phyloP scores from a whole-genome alignment of 306 rosid species.

The Rosa chinensis region DNA sequence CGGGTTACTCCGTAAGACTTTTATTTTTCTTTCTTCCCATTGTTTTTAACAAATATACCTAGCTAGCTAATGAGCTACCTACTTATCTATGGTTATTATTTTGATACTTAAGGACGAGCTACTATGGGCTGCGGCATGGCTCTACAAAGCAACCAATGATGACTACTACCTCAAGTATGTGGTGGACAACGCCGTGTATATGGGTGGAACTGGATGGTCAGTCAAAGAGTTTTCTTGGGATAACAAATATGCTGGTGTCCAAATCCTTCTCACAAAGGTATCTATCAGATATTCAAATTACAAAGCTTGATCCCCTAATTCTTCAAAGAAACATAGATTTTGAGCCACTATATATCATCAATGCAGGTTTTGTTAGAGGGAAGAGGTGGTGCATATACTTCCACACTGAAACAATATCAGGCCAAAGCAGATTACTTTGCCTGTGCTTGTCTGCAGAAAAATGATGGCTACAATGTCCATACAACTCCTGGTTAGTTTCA shows the following conservation, averaged over 20 bases:
- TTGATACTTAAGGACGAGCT: conserved; percentile 63
- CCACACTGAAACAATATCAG: conserved; percentile 71
- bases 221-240: conserved; percentile 92
- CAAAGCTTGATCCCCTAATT: not conserved
- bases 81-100: not conserved
- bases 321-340: not conserved
- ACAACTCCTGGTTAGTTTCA: conserved; percentile 60
- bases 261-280: conserved; percentile 79
- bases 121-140: conserved; percentile 92
- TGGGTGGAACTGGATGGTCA: conserved; percentile 95
- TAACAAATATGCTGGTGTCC: conserved; percentile 85
- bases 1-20: conserved; percentile 68
- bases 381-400: conserved; percentile 50
- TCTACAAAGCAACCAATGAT: conserved; percentile 64
- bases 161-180: conserved; percentile 74
- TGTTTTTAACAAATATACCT: not conserved
- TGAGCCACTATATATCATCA: not conserved
- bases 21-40: not conserved
- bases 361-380: conserved; percentile 70
- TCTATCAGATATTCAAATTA: not conserved
- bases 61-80: not conserved
- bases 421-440: conserved; percentile 87
- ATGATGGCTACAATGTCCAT: conserved; percentile 71
- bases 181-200: conserved; percentile 61
- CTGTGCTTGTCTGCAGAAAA: conserved; percentile 79